Evolutionary conservation across 257 asterid genomes (phyloP), one percentile per base, ranked within the genome.

Genomic region (Leptodermis oblonga): DNA sequence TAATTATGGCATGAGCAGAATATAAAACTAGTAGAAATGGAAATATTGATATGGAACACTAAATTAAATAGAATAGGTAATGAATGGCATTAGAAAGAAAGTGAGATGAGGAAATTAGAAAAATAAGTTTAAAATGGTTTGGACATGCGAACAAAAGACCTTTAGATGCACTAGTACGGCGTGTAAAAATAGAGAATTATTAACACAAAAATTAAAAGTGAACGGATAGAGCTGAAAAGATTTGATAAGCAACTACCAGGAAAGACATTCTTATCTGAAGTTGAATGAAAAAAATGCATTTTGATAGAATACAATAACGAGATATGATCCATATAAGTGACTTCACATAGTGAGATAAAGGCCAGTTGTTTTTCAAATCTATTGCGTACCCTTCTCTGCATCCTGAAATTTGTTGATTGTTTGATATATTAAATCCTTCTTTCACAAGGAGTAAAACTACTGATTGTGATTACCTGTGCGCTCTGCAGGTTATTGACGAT

Each of bases 401-500:
- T 67, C 33, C 10, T 43, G 22, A 0, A n/a, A 30, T 8, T 17
- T 66, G 41, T n/a, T 48, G 28, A 22, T 62, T 20, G 36, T 45
- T 46, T 45, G 61, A 53, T 36, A 11, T 59, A n/a, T 20, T 0
- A 54, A 26, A 42, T 26, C 33, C 30, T 55, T 55, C 48, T 5
- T 30, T 49, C 49, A 43, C 20, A 23, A 9, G 49, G 62, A 18
- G 34, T 36, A 9, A 48, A 45, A 46, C 51, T 59, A 36, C 37
- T 62, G 39, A 36, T 39, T 52, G n/a, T n/a, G 23, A 30, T 33
- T 17, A 45, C 37, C 18, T 15, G 23, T 36, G 33, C 42, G 41
- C 70, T 54, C 25, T 65, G 70, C 83, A 88, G 97, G 76, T 89
- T 73, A 86, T 90, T 58, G 88, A 87, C n/a, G 84, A 86, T 68